These are phyloP conservation scores for Cryptococcus sp. DNA, from an alignment of 1,284 basidiomycete genomes.

Conservation along the genomic window DNA sequence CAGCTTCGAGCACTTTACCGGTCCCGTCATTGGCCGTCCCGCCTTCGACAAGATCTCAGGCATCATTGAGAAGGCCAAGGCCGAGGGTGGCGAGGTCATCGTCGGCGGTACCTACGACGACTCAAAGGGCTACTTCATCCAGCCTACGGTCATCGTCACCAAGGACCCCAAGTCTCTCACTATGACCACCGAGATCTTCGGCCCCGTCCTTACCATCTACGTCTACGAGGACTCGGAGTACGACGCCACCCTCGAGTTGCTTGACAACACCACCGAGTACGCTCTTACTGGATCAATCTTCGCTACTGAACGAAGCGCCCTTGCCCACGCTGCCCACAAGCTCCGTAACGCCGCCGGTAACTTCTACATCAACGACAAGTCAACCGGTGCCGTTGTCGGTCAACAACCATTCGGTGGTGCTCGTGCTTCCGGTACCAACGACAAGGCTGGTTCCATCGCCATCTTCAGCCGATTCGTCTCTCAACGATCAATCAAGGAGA, in stretches of 20 bases:
- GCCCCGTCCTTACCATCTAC: conserved; percentile 89
- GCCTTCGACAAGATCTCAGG: conserved; percentile 86
- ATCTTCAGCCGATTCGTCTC: conserved; percentile 90
- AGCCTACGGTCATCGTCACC: conserved; percentile 93
- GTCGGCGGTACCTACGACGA: conserved; percentile 84
- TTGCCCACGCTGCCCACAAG: conserved; percentile 71
- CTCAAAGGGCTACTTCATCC: conserved; percentile 89
- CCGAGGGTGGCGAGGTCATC: conserved; percentile 82
- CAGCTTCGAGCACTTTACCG: conserved; percentile 86
- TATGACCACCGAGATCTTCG: conserved; percentile 95
- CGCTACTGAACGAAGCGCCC: conserved; percentile 71
- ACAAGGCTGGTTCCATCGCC: conserved; percentile 90
- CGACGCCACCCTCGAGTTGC: conserved; percentile 79
- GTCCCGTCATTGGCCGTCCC: conserved; percentile 84
- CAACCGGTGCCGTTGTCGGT: conserved; percentile 89
- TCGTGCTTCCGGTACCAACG: conserved; percentile 92
- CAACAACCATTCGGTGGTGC: conserved; percentile 98
- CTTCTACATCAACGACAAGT: conserved; percentile 91
- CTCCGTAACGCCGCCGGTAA: conserved; percentile 73
- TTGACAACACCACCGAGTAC: conserved; percentile 86
- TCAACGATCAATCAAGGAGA: conserved; percentile 94
- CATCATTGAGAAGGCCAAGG: conserved; percentile 86
- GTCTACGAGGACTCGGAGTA: conserved; percentile 82
- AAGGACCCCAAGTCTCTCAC: conserved; percentile 89
- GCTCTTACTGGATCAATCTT: conserved; percentile 91